Conservation (phyloP, 2,329 filamentous ascomycete genomes). For the Colletotrichum orchidophilum region DNA sequence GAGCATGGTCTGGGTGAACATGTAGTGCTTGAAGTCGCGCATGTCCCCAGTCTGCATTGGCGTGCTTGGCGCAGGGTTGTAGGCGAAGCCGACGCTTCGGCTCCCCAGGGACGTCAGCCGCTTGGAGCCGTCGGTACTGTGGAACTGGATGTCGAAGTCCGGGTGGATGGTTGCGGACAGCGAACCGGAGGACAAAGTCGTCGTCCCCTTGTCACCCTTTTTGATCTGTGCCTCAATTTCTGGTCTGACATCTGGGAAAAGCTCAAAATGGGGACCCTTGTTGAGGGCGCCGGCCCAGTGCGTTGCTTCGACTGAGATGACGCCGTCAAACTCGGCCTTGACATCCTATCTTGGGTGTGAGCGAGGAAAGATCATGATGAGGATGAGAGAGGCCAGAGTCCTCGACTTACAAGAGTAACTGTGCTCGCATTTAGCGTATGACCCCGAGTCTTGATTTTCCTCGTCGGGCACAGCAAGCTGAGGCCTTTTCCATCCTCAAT, state of each 20-base stretch:
- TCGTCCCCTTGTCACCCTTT: constrained; percentile 46
- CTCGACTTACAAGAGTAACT: constrained; percentile 48
- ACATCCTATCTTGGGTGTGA: constrained; percentile 38
- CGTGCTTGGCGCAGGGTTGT: constrained; percentile 44
- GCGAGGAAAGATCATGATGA: not conserved
- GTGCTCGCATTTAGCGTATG: constrained; percentile 66
- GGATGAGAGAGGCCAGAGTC: not conserved
- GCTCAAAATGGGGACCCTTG: constrained; percentile 50
- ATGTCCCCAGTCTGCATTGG: constrained; percentile 47
- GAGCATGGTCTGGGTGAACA: constrained; percentile 65
- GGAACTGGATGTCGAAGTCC: constrained; percentile 50
- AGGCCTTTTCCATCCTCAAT: constrained; percentile 56
- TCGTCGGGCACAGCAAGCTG: constrained; percentile 64
- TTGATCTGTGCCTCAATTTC: constrained; percentile 40
- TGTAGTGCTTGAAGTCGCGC: constrained; percentile 61
- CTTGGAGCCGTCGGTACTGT: constrained; percentile 47
- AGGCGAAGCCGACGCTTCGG: constrained; percentile 51
- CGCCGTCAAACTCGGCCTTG: constrained; percentile 49
- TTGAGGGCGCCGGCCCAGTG: constrained; percentile 50
- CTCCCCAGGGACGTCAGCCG: constrained; percentile 49
- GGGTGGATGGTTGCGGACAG: constrained; percentile 48
- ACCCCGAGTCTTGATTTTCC: constrained; percentile 60
- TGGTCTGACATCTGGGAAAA: constrained; percentile 48
- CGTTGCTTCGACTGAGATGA: constrained; percentile 51
- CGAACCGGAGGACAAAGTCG: constrained; percentile 46